These are phyloP conservation scores for Mortierella polycephala DNA, from an alignment of 371 early-diverging fungal genomes.

Conservation along the genomic window DNA sequence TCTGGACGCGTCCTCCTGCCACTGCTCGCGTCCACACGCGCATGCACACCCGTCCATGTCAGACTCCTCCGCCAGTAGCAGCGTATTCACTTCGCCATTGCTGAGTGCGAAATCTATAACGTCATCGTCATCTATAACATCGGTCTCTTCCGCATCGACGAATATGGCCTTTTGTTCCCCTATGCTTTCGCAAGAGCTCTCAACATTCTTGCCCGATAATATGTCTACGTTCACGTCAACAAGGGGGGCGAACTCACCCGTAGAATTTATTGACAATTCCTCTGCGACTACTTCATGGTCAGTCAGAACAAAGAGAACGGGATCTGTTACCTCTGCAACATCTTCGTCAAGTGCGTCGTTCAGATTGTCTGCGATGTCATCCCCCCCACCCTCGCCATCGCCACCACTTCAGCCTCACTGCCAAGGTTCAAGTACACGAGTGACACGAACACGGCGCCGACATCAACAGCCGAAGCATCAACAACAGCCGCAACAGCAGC, in stretches of 20 bases:
- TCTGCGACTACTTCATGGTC: slow-evolving; percentile 4
- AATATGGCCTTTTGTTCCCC: slow-evolving; percentile 43
- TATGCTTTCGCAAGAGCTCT: slow-evolving; percentile 13
- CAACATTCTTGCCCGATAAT: slow-evolving; percentile 12
- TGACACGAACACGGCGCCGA: not conserved
- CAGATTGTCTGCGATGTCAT: not conserved
- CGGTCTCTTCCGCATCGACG: slow-evolving; percentile 3
- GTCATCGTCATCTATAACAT: slow-evolving; percentile 1
- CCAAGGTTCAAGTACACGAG: not conserved
- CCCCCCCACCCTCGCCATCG: slow-evolving; percentile 21
- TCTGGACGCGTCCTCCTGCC: slow-evolving; percentile 30
- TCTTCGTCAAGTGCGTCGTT: slow-evolving; percentile 1
- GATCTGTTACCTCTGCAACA: slow-evolving; percentile 7
- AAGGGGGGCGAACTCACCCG: slow-evolving; percentile 9
- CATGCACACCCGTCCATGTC: slow-evolving; percentile 7
- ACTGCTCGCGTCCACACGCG: slow-evolving; percentile 6
- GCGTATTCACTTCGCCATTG: not conserved
- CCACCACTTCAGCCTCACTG: slow-evolving; percentile 6
- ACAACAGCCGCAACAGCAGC: slow-evolving; percentile 11
- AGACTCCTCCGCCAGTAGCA: not conserved
- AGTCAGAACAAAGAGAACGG: slow-evolving; percentile 13
- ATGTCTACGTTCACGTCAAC: not conserved
- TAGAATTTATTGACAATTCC: slow-evolving; percentile 5
- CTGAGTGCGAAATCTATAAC: not conserved
- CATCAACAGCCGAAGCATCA: slow-evolving; percentile 6